Evolutionary conservation across 352 stramenopile species (phyloP), one percentile per base, ranked within the genome.

Genomic region (Globisporangium mamillatum): DNA sequence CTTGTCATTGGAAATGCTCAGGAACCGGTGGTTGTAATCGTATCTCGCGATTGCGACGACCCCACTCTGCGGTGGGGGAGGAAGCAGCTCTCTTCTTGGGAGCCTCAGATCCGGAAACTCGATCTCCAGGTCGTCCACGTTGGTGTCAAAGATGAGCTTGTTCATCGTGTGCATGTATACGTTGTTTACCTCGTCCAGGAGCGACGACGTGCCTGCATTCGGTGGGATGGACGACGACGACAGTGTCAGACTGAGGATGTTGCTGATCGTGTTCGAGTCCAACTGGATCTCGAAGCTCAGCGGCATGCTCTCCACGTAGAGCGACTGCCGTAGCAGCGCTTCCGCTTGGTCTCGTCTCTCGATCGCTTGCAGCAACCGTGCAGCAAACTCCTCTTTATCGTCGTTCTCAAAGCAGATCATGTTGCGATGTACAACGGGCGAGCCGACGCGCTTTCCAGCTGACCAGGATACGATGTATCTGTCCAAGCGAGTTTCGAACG

Each of bases 101-200:
- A 93, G 60, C 34, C 66, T 73, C 3, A 95, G 67, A 38, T 89
- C 78, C 0, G 72, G 70, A 57, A 92, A 90, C 50, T 91, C 86
- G n/a, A 29, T 36, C 25, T 71, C 63, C n/a, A 91, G 53, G 48
- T 95, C 86, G 38, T 79, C 67, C n/a, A 83, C 59, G 25, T 89
- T 93, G 8, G 83, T 84, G 53, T 93, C 84, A 24, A 98, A 92
- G 7, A 98, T 84, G 20, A 98, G 71, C 36, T 91, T 85, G 87
- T 98, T 98, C 91, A 98, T 98, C 25, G 91, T 91, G 36, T 92
- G 81, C 77, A 96, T 93, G 75, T 98, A 98, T 66, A 96, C 88
- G 4, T 81, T 72, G 70, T 96, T 97, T 34, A 97, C 90, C 77
- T 98, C 92, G 63, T 96, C 80, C 1, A 98, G 65, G 0, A 98